Evolutionary conservation across 306 rosid species (phyloP).

Genomic region (Inga leiocalycina): DNA sequence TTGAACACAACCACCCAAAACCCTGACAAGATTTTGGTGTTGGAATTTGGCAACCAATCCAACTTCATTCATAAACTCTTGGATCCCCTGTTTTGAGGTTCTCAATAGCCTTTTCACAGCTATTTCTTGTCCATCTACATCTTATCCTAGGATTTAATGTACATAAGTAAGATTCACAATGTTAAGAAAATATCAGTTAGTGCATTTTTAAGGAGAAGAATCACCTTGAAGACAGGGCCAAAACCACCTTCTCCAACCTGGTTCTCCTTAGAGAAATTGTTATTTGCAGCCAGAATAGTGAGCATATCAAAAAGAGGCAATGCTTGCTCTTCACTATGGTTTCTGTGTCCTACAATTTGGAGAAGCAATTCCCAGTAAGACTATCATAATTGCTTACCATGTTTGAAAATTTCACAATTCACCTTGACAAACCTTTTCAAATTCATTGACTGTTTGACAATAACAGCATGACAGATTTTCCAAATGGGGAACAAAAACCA

Average conservation of each 20-base stretch:
- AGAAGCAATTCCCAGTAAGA: background rate
- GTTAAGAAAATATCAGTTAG: background rate
- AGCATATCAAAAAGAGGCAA: slow-evolving; percentile 37
- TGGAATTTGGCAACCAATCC: slow-evolving; percentile 26
- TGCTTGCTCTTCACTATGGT: slow-evolving; percentile 32
- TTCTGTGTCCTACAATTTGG: slow-evolving; percentile 5
- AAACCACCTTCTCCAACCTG: slow-evolving; percentile 60
- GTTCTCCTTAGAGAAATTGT: slow-evolving; percentile 36
- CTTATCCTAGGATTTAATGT: slow-evolving; percentile 18
- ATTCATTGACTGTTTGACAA: background rate
- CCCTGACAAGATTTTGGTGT: slow-evolving; percentile 27
- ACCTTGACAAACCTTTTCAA: background rate
- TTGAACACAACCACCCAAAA: slow-evolving; percentile 30
- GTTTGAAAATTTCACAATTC: background rate
- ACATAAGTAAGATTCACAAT: background rate
- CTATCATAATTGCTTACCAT: background rate
- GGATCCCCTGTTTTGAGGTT: background rate
- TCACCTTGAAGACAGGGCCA: slow-evolving; percentile 54
- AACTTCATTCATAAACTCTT: slow-evolving; percentile 29
- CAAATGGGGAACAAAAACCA: too few species aligned
- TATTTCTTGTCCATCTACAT: background rate
- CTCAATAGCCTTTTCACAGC: background rate
- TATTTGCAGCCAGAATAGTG: slow-evolving; percentile 41
- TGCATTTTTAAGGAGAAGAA: background rate
- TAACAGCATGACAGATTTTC: background rate